Conservation (phyloP, 2,329 filamentous ascomycete species). For the Aspergillus persii region DNA sequence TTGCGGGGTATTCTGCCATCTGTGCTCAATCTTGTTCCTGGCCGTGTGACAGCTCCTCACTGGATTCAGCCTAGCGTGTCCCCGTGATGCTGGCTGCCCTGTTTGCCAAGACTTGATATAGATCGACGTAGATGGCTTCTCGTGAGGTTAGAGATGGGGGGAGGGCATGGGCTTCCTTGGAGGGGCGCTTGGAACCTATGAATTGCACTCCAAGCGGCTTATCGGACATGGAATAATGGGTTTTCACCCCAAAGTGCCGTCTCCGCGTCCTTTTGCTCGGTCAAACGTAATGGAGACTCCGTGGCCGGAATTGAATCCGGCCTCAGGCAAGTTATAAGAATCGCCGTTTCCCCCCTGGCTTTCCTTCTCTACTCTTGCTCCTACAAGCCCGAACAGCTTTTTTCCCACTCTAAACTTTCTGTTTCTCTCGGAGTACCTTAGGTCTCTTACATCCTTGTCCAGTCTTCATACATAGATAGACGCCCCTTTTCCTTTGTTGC, state of each 20-base stretch:
- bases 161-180: not conserved
- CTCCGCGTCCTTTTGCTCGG: constrained; percentile 28
- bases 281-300: constrained; percentile 38
- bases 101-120: constrained; percentile 28
- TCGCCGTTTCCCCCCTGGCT: constrained; percentile 31
- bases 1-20: not conserved
- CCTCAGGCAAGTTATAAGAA: constrained; percentile 45
- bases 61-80: constrained; percentile 25
- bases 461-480: constrained; percentile 4
- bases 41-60: constrained; percentile 1
- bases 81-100: constrained; percentile 32
- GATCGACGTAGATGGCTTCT: constrained; percentile 13
- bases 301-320: constrained; percentile 49
- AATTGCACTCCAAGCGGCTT: constrained; percentile 1
- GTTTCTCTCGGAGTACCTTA: not conserved
- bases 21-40: not conserved
- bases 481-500: constrained; percentile 1
- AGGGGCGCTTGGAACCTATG: constrained; percentile 1
- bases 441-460: not conserved
- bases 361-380: constrained; percentile 17
- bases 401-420: not conserved
- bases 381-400: not conserved
- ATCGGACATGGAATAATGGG: constrained; percentile 1
- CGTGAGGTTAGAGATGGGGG: constrained; percentile 7
- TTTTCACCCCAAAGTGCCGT: constrained; percentile 14